Evolutionary conservation across 2,329 filamentous ascomycete species (phyloP), one percentile per base, ranked within the genome.

Genomic region (Tolypocladium guangdongense): DNA sequence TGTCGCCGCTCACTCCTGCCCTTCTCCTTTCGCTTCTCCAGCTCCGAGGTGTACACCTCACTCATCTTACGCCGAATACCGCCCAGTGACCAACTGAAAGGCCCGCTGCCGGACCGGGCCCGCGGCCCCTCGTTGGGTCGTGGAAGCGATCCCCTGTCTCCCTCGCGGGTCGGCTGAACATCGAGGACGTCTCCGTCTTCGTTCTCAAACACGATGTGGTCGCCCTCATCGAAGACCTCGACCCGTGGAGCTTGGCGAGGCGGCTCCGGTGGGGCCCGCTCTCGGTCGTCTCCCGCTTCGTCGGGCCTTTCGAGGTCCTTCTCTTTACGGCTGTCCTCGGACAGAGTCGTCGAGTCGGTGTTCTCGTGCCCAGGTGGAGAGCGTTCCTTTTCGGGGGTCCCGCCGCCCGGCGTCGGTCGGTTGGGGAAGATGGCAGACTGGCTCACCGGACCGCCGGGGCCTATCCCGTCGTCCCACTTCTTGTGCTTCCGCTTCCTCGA

Each of bases 371-470:
- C 50, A 11, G 63, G 63, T 14, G 66, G 60, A 5, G 60, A 58
- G 1, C 62, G 56, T 2, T 68, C 66, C 49, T 65, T 67, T 10
- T 70, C 66, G 5, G 62, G 58, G 24, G 57, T 52, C 5, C 59
- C 58, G 10, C 62, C 60, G 10, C 57, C 56, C 22, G 60, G 54
- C 22, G 60, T 55, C 50, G 70, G 72, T 14, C 75, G 74, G 54
- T 75, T 73, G 2, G 93, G 93, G 59, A 81, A 84, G 61, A 97
- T 96, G 27, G 93, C 93, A 37, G 92, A 96, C 64, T 95, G 84
- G 56, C 82, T 88, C 60, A 97, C 86, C 3, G 90, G 93, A 0
- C 93, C 93, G 56, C 93, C 93, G 3, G 88, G 86, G 2, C 84
- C 87, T 60, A 81, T 79, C n/a, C 80, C 84, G 56, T 81, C 80